Base-by-base conservation (phyloP, 768 basidiomycete species). In the Russula virescens region DNA sequence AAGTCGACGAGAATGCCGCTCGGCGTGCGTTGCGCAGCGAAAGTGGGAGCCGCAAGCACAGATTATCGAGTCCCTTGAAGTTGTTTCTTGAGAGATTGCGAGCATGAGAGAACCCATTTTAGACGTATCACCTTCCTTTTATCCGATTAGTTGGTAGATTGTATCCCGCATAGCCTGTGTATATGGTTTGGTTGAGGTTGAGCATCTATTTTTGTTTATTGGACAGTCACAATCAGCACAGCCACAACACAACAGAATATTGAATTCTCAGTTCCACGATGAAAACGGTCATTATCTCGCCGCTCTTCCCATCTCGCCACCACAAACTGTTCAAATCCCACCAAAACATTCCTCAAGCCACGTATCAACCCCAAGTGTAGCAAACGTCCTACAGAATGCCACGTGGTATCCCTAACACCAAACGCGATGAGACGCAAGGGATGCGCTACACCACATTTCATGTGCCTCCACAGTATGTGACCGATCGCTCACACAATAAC, bases 371-470 rank as follows among this genome's bases (percentile, higher is more conserved):
- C 42, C 57, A 48, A 63, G 51, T 46, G 25, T 14, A 47, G 14
- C 50, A 47, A 58, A 40, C 56, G 14, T 45, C 23, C 14, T 60
- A 23, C 21, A 66, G n/a, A 35, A 91, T 91, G 90, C 90, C 90
- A 63, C 82, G 90, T 73, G 90, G 90, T 62, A 82, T 91, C 51
- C 89, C 91, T 34, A 90, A 89, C 69, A 84, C 82, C 31, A 88
- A 85, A 74, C 81, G 83, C 67, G 89, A 92, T 77, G 91, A 93
- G 68, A 86, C 84, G 55, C 65, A 68, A 60, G 89, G 90, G 18
- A 78, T 94, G 78, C 82, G 85, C 50, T 92, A 87, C 74, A 92
- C 92, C 5, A 78, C 82, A 16, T 94, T 94, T 74, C 79, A 85
- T 74, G 90, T 93, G 11, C 92, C 91, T 31, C 74, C 89, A 63